These are phyloP conservation scores for Smallanthus sonchifolius DNA, from an alignment of 129 eudicot genomes.

Conservation along the genomic window DNA sequence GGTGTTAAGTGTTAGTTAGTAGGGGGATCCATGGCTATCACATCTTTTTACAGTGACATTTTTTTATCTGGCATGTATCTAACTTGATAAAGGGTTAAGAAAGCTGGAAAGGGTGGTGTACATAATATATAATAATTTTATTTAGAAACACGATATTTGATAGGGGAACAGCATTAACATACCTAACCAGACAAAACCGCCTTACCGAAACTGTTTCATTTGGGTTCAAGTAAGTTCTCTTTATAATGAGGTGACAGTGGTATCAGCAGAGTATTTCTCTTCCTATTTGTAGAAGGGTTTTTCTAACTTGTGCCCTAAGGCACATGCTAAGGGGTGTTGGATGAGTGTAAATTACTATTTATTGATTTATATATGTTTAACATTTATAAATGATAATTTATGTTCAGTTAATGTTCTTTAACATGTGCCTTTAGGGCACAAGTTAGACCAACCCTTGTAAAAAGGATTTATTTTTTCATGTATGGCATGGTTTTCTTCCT, in stretches of 20 bases:
- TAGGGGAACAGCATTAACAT: background rate
- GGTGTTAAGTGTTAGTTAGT: background rate
- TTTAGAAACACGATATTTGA: background rate
- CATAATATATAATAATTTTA: background rate
- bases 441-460: background rate
- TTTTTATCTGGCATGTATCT: slow-evolving; percentile 4
- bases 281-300: background rate
- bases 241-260: background rate
- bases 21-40: background rate
- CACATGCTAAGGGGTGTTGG: background rate
- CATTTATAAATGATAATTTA: background rate
- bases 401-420: background rate
- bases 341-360: background rate
- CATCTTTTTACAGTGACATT: background rate
- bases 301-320: background rate
- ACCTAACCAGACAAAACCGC: background rate
- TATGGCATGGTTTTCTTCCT: background rate
- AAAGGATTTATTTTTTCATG: background rate
- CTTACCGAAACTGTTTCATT: background rate
- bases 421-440: background rate
- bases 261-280: background rate
- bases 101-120: background rate
- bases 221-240: background rate
- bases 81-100: background rate
- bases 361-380: background rate